phyloP scores from a whole-genome alignment of 331 rosid genomes.

The Saraca asoca region DNA sequence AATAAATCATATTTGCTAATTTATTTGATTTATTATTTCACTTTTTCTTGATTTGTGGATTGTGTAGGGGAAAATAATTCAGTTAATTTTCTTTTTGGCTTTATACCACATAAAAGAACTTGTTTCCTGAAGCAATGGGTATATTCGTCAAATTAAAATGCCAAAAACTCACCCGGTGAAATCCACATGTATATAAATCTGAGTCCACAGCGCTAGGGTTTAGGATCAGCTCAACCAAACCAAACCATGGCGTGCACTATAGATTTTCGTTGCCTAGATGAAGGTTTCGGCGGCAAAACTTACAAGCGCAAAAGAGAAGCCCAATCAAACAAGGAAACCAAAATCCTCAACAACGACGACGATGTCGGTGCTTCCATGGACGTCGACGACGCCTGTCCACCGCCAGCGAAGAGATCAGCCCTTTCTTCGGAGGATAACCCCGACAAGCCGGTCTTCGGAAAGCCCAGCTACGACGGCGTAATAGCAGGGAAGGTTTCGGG shows the following conservation, averaged over 20 bases:
- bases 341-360: neutral
- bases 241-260: constrained; percentile 76
- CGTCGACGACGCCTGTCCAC: constrained; percentile 56
- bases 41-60: too few species aligned
- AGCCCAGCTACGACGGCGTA: constrained; percentile 84
- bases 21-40: too few species aligned
- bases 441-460: constrained; percentile 62
- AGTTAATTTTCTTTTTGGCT: too few species aligned
- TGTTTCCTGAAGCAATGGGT: too few species aligned
- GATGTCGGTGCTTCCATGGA: constrained; percentile 56
- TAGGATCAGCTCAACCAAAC: neutral
- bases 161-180: too few species aligned
- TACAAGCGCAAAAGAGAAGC: constrained; percentile 81
- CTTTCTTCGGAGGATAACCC: constrained; percentile 70
- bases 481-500: constrained; percentile 83
- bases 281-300: constrained; percentile 94
- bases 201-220: constrained; percentile 32
- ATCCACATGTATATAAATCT: too few species aligned
- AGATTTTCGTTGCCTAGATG: constrained; percentile 81
- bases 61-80: too few species aligned
- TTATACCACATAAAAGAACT: too few species aligned
- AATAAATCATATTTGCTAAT: too few species aligned
- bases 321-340: constrained; percentile 5
- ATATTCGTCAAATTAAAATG: too few species aligned
- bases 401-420: constrained; percentile 73